These are phyloP conservation scores for Blastobotrys terrestris DNA, from an alignment of 805 yeast species.

Conservation along the genomic window DNA sequence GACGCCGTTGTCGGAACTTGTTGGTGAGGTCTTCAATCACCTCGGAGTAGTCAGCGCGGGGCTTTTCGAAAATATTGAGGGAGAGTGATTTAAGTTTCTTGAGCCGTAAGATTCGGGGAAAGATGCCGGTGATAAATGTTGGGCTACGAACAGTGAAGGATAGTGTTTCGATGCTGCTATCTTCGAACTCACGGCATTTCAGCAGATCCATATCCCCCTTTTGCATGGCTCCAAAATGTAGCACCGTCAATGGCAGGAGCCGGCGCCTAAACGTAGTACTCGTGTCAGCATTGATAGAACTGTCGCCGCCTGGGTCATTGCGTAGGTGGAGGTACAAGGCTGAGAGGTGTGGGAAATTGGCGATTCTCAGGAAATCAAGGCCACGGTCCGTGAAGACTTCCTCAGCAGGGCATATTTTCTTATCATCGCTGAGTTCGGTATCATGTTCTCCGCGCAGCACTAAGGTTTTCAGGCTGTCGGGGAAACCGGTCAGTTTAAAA, in stretches of 20 bases:
- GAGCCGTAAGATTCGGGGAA: not conserved
- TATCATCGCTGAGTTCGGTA: not conserved
- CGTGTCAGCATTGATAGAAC: too few relatives aligned
- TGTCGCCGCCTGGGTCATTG: too few relatives aligned
- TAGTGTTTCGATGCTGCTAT: not conserved
- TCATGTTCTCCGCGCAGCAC: not conserved
- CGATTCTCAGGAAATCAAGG: not conserved
- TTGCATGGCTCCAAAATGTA: too few relatives aligned
- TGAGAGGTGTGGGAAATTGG: not conserved
- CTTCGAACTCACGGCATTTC: not conserved
- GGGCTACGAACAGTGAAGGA: not conserved
- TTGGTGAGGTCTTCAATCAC: too few relatives aligned
- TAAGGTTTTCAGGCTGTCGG: not conserved
- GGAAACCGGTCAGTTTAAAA: not conserved
- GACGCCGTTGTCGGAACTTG: too few relatives aligned
- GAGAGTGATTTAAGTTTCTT: not conserved
- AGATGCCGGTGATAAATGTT: not conserved
- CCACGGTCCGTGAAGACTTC: not conserved
- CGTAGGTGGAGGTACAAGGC: not conserved
- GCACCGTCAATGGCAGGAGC: too few relatives aligned
- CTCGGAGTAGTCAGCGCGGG: too few relatives aligned
- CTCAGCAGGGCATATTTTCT: not conserved
- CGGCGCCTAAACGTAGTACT: too few relatives aligned
- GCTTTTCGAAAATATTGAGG: too few relatives aligned
- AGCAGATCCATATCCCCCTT: too few relatives aligned